Base-by-base conservation (phyloP, 2,329 filamentous ascomycete genomes). In the Colletotrichum higginsianum region DNA sequence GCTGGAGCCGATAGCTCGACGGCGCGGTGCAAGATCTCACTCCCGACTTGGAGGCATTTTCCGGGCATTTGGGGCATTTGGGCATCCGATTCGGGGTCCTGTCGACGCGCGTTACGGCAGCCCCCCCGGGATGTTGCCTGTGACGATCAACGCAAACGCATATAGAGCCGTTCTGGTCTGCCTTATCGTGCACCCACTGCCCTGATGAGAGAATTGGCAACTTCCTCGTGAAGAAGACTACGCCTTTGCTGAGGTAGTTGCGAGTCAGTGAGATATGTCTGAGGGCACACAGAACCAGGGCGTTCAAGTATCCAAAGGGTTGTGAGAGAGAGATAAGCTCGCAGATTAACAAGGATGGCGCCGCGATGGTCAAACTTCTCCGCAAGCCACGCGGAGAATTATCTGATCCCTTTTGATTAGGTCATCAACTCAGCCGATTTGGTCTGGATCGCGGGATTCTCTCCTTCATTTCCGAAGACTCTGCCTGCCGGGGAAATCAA, bases 41-140 rank as follows among this genome's bases (percentile, higher is more conserved):
- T 42, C 8, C 21, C 18, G 18, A 11, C 38, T n/a, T 26, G 16
- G 30, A 56, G 53, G 30, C 53, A 40, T 26, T 42, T 26, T 26
- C 23, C 23, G 26, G 26, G 26, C 26, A 26, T 26, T 26, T 26
- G 26, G 26, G 26, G 26, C 26, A 6, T 30, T 30, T 30, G 26
- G 26, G 26, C 26, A 6, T 30, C 26, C 26, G 26, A 30, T 30
- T 30, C 26, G 26, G 26, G 26, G 26, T 30, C 26, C 49, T 58
- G 38, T 26, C 46, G 52, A 67, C 56, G 57, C 58, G 65, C 30
- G 52, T 52, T 8, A 35, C 46, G 16, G 12, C 2, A 18, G 38
- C 52, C 58, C 65, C 65, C 52, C 55, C 26, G 40, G 52, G 30
- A 12, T 18, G 57, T 7, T 53, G 38, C 21, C 4, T 12, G 11